Percentiles rank a stretch among this genome's conserved stretches.
These are phyloP conservation scores for Sporothrix curviconia DNA, from an alignment of 2,329 filamentous ascomycete species.

Conservation along the genomic window DNA sequence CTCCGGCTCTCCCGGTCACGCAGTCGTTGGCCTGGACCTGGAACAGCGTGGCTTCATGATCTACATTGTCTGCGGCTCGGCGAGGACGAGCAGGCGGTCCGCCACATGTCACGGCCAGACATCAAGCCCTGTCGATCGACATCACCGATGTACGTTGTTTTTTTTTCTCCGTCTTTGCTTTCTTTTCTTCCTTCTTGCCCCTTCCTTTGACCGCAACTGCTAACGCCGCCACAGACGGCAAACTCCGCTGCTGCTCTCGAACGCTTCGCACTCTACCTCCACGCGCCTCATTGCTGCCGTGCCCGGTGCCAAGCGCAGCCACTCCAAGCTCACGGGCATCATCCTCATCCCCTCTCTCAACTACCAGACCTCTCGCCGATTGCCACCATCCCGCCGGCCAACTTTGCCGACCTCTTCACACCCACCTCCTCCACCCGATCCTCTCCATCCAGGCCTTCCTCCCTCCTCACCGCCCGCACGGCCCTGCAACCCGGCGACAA, in stretches of 20 bases:
- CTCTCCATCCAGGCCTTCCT: constrained; percentile 84
- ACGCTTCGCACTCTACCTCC: constrained; percentile 64
- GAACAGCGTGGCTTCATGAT: constrained; percentile 90
- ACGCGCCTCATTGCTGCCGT: constrained; percentile 69
- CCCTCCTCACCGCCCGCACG: constrained; percentile 62
- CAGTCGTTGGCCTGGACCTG: constrained; percentile 78
- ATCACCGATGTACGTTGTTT: constrained; percentile 61
- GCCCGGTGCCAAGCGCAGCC: constrained; percentile 67
- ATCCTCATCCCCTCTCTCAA: constrained; percentile 76
- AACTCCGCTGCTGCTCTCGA: constrained; percentile 63
- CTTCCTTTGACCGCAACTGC: background rate
- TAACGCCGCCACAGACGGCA: constrained; percentile 50
- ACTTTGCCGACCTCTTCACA: constrained; percentile 84
- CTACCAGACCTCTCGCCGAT: constrained; percentile 78
- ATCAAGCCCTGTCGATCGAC: constrained; percentile 77
- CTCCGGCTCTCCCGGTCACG: constrained; percentile 74
- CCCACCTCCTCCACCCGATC: constrained; percentile 83
- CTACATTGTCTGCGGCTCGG: constrained; percentile 78
- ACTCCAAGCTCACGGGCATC: constrained; percentile 69
- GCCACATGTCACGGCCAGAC: constrained; percentile 70
- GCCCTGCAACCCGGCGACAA: constrained; percentile 31
- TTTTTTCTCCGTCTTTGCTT: background rate
- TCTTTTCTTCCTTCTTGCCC: background rate
- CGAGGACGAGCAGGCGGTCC: constrained; percentile 76
- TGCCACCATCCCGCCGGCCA: constrained; percentile 74